Percentiles rank a stretch among this genome's conserved stretches.
Evolutionary conservation across 805 yeast species (phyloP).

Genomic region (Teunomyces atbi): DNA sequence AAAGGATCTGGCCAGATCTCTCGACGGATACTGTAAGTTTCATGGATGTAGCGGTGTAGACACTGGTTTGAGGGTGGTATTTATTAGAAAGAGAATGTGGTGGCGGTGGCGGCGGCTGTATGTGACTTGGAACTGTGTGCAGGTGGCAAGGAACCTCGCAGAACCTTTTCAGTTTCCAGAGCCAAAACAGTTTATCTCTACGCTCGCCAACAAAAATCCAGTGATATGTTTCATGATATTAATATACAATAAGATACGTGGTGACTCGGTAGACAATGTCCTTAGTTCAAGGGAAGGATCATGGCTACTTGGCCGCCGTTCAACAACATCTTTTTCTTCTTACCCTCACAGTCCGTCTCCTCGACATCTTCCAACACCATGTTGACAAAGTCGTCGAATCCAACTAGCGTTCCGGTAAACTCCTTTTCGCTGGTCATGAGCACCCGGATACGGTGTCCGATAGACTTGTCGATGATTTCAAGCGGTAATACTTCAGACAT

Average conservation of each 20-base stretch:
- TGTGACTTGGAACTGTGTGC: background rate
- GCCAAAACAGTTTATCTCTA: background rate
- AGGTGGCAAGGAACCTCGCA: background rate
- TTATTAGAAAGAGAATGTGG: background rate
- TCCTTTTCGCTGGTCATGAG: conserved; percentile 64
- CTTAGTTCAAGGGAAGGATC: conserved; percentile 31
- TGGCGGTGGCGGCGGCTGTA: background rate
- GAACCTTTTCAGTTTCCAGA: background rate
- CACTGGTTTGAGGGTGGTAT: too few relatives aligned
- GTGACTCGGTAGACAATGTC: background rate
- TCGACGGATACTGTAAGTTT: conserved; percentile 19
- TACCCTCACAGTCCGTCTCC: conserved; percentile 50
- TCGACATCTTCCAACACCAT: conserved; percentile 81
- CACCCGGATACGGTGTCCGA: conserved; percentile 78
- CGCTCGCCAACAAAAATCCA: background rate
- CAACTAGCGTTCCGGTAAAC: conserved; percentile 83
- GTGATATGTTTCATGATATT: background rate
- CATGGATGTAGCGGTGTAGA: conserved; percentile 8
- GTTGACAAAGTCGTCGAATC: conserved; percentile 94
- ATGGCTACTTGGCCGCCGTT: conserved; percentile 73
- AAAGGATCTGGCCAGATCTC: conserved; percentile 22
- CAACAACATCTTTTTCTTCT: conserved; percentile 57
- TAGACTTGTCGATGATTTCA: conserved; percentile 83
- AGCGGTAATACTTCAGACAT: conserved; percentile 52
- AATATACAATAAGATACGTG: background rate